Base-by-base conservation (phyloP, 441 rosid genomes). In the Erysimum cheiri region DNA sequence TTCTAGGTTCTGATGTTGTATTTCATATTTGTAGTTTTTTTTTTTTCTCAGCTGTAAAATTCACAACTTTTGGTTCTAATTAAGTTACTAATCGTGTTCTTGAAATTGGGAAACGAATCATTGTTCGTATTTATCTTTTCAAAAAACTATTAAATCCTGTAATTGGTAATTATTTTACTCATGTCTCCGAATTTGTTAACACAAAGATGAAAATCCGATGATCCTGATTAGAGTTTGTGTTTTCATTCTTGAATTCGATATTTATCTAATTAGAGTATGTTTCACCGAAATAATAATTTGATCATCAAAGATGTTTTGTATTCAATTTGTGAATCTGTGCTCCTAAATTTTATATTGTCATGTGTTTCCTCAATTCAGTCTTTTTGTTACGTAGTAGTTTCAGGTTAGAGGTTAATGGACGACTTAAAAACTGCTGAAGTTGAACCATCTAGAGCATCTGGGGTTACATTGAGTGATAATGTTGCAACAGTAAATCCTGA, bases 321-420 rank as follows among this genome's bases (percentile, higher is more conserved):
- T 10, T 60, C 13, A 37, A 3, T 60, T 59, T 43, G n/a, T 57
- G 29, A 69, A 69, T 39, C 5, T 1, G 2, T 59, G 61, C 9
- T 39, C 3, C n/a, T 17, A 55, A 31, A 19, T 22, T 9, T 36
- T 26, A 54, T 55, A 8, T 17, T 49, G 15, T 48, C 10, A 8
- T 26, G 31, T 14, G 28, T 35, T 35, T 49, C 14, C 24, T 4
- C 41, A 4, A 29, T 52, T 15, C 5, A 54, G 11, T 32, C 29
- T 39, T 54, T 5, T 29, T 29, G 6, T 47, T 47, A 11, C 10
- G 12, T 36, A 13, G 49, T 56, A 4, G 22, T 73, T 41, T 58
- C 68, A 69, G 48, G 50, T 63, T 59, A 63, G 65, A 74, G 31
- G 17, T 9, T 12, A 44, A 91, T 92, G 95, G 96, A 83, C 65